Evolutionary conservation across 495 filamentous ascomycete species (phyloP), one percentile per base, ranked within the genome.

Genomic region (Corynascus novoguineensis): DNA sequence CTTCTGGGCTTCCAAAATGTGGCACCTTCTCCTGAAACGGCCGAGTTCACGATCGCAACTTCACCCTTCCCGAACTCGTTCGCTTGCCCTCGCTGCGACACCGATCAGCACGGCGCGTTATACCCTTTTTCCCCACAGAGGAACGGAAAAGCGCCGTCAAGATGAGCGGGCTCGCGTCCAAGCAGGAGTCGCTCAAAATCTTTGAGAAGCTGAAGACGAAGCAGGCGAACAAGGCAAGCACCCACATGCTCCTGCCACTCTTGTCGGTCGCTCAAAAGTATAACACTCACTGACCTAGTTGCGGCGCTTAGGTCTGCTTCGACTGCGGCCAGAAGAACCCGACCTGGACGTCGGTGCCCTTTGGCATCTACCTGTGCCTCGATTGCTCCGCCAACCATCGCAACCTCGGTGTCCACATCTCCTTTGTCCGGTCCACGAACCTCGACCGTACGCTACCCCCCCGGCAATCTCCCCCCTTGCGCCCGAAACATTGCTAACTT

Each of bases 171-270:
- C 71, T 84, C 61, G 93, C 93, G 69, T 86, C 89, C 29, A 98
- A 97, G 81, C 84, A 91, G 68, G 80, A 96, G 77, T 95, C 91
- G 71, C 88, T 95, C 73, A 92, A 91, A 76, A 89, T 97, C 69
- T 98, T 98, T 75, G 90, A 95, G 83, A 97, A 96, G 79, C 78
- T 97, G 71, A 95, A 92, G 78, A 76, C 85, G 47, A 95, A 96
- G 71, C 83, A 86, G 60, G 90, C 91, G 58, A 98, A 98, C 78
- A 96, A 91, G 81, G 92, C 91, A 73, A 68, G 82, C 24, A 28
- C 27, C 24, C 3, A 15, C 37, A 15, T 17, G 10, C 17, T 31
- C 24, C 48, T 4, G 14, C 31, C 27, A 35, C 45, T 45, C 14
- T 19, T 1, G 15, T 8, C 32, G 50, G n/a, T 14, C 17, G 19